A percentile compares a stretch with the other conserved stretches of the same genome.
Conservation (phyloP, 805 yeast genomes). For the Teunomyces atbi region DNA sequence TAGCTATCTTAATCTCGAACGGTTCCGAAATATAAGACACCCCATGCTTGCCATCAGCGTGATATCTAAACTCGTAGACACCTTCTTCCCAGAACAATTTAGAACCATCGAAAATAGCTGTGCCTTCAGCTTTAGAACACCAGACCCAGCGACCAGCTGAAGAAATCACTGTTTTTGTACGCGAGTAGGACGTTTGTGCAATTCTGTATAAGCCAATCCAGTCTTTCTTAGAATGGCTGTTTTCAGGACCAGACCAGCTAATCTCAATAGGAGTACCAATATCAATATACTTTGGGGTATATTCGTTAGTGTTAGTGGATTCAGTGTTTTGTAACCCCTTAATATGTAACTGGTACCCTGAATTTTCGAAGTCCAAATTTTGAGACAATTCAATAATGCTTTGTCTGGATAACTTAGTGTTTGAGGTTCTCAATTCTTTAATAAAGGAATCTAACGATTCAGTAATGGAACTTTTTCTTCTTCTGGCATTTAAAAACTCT, state of each 20-base stretch:
- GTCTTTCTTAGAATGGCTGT: constrained; percentile 48
- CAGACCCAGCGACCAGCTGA: constrained; percentile 69
- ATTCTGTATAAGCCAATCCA: constrained; percentile 79
- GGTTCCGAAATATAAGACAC: constrained; percentile 67
- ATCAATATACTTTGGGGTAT: constrained; percentile 14
- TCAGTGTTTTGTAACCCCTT: constrained; percentile 14
- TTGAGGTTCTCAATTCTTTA: constrained; percentile 37
- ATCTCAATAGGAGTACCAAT: constrained; percentile 57
- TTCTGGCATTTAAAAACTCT: constrained; percentile 13
- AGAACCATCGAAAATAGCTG: constrained; percentile 46
- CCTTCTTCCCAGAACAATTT: constrained; percentile 66
- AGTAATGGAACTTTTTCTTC: constrained; percentile 37
- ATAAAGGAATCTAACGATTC: constrained; percentile 48
- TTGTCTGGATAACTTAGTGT: constrained; percentile 30
- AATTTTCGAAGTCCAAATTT: constrained; percentile 35
- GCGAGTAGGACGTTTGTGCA: constrained; percentile 54
- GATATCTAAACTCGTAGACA: constrained; percentile 71
- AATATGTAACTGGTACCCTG: constrained; percentile 31
- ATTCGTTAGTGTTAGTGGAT: constrained; percentile 8
- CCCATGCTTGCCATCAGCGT: constrained; percentile 62
- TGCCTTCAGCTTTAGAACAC: constrained; percentile 36
- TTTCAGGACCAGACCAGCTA: constrained; percentile 51
- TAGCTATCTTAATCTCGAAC: constrained; percentile 53
- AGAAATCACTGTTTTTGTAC: constrained; percentile 55
- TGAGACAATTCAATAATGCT: constrained; percentile 40